Evolutionary conservation across 257 asterid genomes (phyloP).

Genomic region (Ilex asprella): DNA sequence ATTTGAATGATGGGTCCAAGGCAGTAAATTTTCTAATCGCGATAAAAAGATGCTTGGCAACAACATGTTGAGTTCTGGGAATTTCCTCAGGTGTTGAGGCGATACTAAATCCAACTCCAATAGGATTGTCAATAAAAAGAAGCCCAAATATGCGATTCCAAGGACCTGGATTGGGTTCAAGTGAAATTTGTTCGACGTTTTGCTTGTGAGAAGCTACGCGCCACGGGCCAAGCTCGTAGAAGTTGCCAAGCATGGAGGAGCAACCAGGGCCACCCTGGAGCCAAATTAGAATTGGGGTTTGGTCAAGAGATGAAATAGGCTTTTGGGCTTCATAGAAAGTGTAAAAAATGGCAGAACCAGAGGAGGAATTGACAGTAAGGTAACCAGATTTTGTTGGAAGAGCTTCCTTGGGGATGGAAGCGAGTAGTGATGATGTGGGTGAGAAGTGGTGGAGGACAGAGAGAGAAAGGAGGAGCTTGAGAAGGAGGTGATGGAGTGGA

Average conservation of each 20-base stretch:
- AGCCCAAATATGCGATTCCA: constrained; percentile 72
- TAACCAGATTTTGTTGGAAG: constrained; percentile 59
- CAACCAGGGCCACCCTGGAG: constrained; percentile 94
- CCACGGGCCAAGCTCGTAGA: constrained; percentile 76
- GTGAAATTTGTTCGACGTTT: constrained; percentile 18
- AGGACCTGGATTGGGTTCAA: constrained; percentile 44
- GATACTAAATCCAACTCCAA: constrained; percentile 69
- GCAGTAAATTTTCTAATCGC: constrained; percentile 47
- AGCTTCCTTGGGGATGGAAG: constrained; percentile 25
- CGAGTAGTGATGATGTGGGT: constrained; percentile 18
- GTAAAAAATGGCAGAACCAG: constrained; percentile 69
- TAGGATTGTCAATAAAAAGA: constrained; percentile 75
- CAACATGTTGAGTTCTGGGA: constrained; percentile 55
- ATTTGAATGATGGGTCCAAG: constrained; percentile 33
- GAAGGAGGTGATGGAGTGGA: constrained; percentile 13
- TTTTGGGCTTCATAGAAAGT: constrained; percentile 64
- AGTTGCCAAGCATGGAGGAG: constrained; percentile 73
- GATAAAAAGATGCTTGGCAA: constrained; percentile 51
- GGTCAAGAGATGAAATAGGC: constrained; percentile 23
- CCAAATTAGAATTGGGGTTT: constrained; percentile 66
- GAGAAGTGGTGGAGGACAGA: constrained; percentile 31
- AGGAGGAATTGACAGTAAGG: constrained; percentile 55
- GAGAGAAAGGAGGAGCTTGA: constrained; percentile 29
- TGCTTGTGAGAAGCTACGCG: constrained; percentile 23
- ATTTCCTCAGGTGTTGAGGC: constrained; percentile 54